phyloP scores from a whole-genome alignment of 495 filamentous ascomycete genomes.

The Penicillium waksmanii region DNA sequence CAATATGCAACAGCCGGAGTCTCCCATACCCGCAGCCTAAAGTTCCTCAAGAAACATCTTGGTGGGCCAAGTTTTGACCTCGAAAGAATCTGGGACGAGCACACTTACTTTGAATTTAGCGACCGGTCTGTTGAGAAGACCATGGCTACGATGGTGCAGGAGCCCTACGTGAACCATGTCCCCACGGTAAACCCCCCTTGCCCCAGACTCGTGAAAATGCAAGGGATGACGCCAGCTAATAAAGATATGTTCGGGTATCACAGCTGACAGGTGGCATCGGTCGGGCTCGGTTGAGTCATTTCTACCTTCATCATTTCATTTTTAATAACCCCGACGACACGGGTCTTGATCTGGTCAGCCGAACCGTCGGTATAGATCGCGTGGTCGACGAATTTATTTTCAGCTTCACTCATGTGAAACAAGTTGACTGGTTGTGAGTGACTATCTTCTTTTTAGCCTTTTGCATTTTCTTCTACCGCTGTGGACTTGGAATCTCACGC shows the following conservation, averaged over 20 bases:
- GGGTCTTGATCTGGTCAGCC: conserved; percentile 67
- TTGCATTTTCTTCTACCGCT: conserved; percentile 38
- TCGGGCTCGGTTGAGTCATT: conserved; percentile 59
- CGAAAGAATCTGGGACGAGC: conserved; percentile 63
- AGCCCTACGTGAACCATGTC: conserved; percentile 63
- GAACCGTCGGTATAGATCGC: conserved; percentile 64
- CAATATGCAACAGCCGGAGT: conserved; percentile 33
- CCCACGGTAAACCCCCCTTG: conserved; percentile 45
- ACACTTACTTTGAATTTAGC: conserved; percentile 47
- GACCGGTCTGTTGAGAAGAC: conserved; percentile 46
- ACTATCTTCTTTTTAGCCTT: conserved; percentile 40
- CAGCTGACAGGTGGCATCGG: conserved; percentile 74
- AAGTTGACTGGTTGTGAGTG: conserved; percentile 69
- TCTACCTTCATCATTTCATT: conserved; percentile 78
- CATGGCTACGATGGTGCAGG: conserved; percentile 60
- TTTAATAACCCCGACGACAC: conserved; percentile 69
- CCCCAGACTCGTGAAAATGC: neutral
- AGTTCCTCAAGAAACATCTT: conserved; percentile 38
- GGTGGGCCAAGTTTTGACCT: conserved; percentile 56
- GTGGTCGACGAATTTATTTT: conserved; percentile 62
- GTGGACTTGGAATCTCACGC: conserved; percentile 28
- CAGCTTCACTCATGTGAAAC: conserved; percentile 66
- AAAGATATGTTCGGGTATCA: neutral
- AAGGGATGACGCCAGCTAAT: conserved; percentile 32
- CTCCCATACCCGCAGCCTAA: conserved; percentile 39